These are phyloP conservation scores for Chamaecyparis obtusa DNA, from an alignment of 75 land plant genomes.

Conservation along the genomic window DNA sequence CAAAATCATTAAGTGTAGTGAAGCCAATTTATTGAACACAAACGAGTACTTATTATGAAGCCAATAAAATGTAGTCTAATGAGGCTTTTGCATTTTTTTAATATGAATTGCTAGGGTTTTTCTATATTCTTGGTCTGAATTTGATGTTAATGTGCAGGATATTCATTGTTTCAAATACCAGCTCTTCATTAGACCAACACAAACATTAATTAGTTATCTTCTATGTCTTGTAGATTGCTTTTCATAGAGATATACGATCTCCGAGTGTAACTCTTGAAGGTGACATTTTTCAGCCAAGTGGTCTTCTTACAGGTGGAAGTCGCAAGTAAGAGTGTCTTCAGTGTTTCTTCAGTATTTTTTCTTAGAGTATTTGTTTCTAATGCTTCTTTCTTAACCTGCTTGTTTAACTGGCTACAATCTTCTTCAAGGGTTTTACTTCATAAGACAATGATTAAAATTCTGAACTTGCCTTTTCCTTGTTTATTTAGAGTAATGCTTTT, in stretches of 20 bases:
- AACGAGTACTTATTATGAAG: background rate
- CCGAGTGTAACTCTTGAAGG: conserved; percentile 98
- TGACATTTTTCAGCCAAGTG: conserved; percentile 97
- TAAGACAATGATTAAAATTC: background rate
- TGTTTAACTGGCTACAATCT: background rate
- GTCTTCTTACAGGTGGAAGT: conserved; percentile 96
- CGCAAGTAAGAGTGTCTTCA: conserved; percentile 61
- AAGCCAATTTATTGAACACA: background rate
- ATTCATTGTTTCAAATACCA: background rate
- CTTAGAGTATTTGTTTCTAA: background rate
- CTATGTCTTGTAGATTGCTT: conserved; percentile 71
- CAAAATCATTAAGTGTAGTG: background rate
- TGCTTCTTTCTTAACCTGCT: background rate
- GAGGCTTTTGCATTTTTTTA: background rate
- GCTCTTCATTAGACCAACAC: background rate
- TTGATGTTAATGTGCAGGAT: background rate
- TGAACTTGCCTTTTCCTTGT: background rate
- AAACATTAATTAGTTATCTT: background rate
- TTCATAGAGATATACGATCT: conserved; percentile 62
- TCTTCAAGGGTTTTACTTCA: background rate
- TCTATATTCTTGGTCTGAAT: background rate
- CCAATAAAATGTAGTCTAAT: background rate
- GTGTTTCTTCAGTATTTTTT: background rate
- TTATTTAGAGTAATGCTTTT: background rate
- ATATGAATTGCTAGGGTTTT: background rate